Percentiles rank a stretch among this genome's conserved stretches.
Evolutionary conservation across 2,329 filamentous ascomycete species (phyloP).

Genomic region (Ceratocystis cubensis): DNA sequence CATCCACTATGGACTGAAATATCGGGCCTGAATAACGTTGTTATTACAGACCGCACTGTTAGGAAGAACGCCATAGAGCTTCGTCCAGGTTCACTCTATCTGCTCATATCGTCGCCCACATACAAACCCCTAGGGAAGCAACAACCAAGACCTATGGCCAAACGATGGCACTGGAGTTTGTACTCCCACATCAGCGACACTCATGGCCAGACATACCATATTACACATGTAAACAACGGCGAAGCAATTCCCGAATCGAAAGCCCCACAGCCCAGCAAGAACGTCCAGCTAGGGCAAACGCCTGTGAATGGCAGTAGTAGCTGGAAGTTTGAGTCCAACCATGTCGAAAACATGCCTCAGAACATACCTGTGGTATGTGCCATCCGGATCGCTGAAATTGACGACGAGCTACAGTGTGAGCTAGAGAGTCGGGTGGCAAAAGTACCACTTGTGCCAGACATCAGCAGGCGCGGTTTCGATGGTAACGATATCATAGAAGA

Average conservation of each 20-base stretch:
- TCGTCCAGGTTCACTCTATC: constrained; percentile 11
- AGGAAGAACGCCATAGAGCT: background rate
- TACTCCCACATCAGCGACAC: constrained; percentile 13
- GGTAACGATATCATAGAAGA: constrained; percentile 17
- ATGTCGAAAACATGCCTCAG: constrained; percentile 13
- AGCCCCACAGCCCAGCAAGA: background rate
- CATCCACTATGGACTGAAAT: background rate
- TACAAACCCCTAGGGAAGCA: constrained; percentile 17
- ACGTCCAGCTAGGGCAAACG: too few species aligned
- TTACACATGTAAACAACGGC: background rate
- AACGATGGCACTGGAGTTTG: constrained; percentile 19
- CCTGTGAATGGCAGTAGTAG: background rate
- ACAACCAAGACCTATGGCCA: constrained; percentile 16
- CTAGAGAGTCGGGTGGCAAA: constrained; percentile 12
- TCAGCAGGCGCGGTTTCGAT: constrained; percentile 5
- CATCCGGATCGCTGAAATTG: constrained; percentile 14
- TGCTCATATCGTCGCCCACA: constrained; percentile 18
- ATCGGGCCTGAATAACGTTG: background rate
- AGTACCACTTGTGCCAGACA: constrained; percentile 7
- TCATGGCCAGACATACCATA: constrained; percentile 15
- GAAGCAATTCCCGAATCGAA: background rate
- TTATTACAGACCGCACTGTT: background rate
- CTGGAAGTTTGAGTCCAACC: constrained; percentile 14
- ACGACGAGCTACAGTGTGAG: constrained; percentile 11
- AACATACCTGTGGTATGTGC: constrained; percentile 17